Percentiles rank a stretch among this genome's conserved stretches.
phyloP scores from a whole-genome alignment of 2,329 filamentous ascomycete species.

The Penicillium sp. region DNA sequence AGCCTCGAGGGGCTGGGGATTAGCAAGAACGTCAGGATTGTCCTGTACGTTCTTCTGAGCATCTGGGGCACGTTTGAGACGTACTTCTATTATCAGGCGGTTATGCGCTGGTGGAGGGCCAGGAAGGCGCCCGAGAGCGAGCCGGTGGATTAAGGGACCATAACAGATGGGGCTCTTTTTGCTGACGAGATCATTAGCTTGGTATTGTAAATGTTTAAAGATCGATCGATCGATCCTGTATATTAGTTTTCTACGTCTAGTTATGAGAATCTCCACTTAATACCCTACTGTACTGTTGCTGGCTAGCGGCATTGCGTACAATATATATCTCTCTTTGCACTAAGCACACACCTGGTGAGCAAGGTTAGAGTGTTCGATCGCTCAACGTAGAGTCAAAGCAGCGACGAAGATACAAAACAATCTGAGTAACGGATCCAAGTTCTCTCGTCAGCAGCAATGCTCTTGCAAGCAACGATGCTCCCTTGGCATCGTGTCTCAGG shows the following conservation, averaged over 20 bases:
- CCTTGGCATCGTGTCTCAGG: neutral
- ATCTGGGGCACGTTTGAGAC: conserved; percentile 1
- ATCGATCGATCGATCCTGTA: neutral
- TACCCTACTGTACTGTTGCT: neutral
- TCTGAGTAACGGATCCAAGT: too few species aligned
- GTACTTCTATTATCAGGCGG: conserved; percentile 1
- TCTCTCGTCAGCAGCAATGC: too few species aligned
- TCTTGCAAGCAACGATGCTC: too few species aligned
- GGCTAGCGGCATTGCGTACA: neutral
- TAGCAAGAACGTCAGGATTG: neutral
- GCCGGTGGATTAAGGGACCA: neutral
- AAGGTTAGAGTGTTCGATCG: too few species aligned
- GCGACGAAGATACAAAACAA: too few species aligned
- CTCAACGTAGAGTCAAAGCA: too few species aligned
- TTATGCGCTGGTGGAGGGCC: conserved; percentile 1
- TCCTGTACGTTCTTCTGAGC: neutral
- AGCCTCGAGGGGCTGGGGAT: neutral
- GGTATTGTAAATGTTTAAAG: neutral
- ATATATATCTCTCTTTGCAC: too few species aligned
- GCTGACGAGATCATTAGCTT: neutral
- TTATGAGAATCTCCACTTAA: neutral
- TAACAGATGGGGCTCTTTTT: neutral
- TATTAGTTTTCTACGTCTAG: neutral
- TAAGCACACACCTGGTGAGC: too few species aligned
- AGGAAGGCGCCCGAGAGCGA: neutral